A percentile compares a stretch with the other conserved stretches of the same genome.
Evolutionary conservation across 78 protist genomes (phyloP).

Genomic region (Dictyostelium purpureum): DNA sequence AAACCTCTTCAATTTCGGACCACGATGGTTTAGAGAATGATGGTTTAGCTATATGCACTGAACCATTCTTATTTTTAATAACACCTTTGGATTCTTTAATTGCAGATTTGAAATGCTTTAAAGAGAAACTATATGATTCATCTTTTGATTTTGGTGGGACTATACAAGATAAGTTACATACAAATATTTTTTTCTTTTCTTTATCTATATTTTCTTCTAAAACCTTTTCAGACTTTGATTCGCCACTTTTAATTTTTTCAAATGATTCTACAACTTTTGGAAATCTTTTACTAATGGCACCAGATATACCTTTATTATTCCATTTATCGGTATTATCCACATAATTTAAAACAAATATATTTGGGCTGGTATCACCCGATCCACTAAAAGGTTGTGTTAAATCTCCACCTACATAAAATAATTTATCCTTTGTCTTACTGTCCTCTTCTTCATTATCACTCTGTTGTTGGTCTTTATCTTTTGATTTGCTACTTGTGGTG

Average conservation of each 20-base stretch:
- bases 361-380: not conserved
- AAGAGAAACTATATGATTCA: not conserved
- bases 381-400: slow-evolving; percentile 4
- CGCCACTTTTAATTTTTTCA: slow-evolving; percentile 23
- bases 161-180: slow-evolving; percentile 36
- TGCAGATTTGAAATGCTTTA: not conserved
- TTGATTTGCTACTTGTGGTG: not conserved
- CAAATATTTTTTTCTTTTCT: not conserved
- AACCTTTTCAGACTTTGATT: not conserved
- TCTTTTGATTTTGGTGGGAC: slow-evolving; percentile 2
- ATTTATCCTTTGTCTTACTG: not conserved
- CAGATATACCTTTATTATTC: slow-evolving; percentile 53
- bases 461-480: not conserved
- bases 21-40: slow-evolving; percentile 19
- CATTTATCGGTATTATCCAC: slow-evolving; percentile 68
- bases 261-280: not conserved
- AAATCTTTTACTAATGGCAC: slow-evolving; percentile 49
- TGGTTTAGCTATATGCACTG: slow-evolving; percentile 42
- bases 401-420: slow-evolving; percentile 19
- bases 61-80: slow-evolving; percentile 17
- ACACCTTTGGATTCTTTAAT: not conserved
- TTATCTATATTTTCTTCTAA: not conserved
- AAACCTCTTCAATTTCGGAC: slow-evolving; percentile 7
- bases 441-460: not conserved
- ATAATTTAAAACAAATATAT: slow-evolving; percentile 32